Base-by-base conservation (phyloP, 495 filamentous ascomycete genomes). In the Podospora tetraspora region DNA sequence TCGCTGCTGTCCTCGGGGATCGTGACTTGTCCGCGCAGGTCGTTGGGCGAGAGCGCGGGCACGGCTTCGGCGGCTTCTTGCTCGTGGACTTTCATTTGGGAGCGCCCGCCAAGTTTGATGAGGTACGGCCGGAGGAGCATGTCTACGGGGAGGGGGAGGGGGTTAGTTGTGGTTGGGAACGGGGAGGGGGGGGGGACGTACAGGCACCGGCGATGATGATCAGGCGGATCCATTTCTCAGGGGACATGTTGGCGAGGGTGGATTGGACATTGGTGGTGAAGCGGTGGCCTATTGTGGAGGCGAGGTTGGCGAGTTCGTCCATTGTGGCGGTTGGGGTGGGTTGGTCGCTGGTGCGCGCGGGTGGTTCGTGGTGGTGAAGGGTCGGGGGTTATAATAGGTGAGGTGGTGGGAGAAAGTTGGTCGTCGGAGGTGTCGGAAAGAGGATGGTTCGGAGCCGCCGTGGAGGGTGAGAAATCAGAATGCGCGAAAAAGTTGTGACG, bases 81-180 rank as follows among this genome's bases (percentile, higher is more conserved):
- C 66, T 85, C 84, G 69, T 85, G 75, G 37, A 84, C 64, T 61
- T 75, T 75, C 70, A 80, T 79, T 70, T 86, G 84, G 10, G 69
- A 69, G 63, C 76, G 76, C 22, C 74, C 79, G 29, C 78, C 82
- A 27, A 82, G 68, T 68, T 84, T 85, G 70, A 84, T 77, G 64
- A 92, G 79, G 73, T 88, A 90, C 0, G 89, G 88, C 4, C 90
- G 84, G n/a, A 92, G 68, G 19, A 92, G 77, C 67, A 86, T 57
- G 78, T 92, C 92, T 73, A 79, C 81, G 3, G 16, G 5, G 16
- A 16, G 61, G 5, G 7, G 21, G n/a, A n/a, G 10, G 56, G 29
- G 12, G 61, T 58, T 63, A 63, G 61, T 13, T 19, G 7, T 16
- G 22, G 66, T 24, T 2, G 57, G 25, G 25, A 11, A 27, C 23